Evolutionary conservation across 495 filamentous ascomycete genomes (phyloP).

Genomic region (Penicillium mononematosum): DNA sequence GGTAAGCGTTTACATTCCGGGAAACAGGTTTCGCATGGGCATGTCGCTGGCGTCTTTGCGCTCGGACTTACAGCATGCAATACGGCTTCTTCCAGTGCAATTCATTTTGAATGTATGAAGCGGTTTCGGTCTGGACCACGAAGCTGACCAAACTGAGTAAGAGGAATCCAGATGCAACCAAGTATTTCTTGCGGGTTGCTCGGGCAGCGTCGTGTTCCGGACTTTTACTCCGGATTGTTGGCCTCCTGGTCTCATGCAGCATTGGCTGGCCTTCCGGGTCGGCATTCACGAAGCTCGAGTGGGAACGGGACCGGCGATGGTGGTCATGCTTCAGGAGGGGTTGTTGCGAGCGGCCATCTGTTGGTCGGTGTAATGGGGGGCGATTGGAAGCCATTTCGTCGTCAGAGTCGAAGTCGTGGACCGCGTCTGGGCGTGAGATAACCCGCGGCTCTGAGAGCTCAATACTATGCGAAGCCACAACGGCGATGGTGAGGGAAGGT

Average conservation of each 20-base stretch:
- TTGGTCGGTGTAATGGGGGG: conserved; percentile 48
- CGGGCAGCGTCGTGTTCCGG: conserved; percentile 56
- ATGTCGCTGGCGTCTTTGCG: conserved; percentile 1
- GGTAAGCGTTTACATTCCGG: conserved; percentile 20
- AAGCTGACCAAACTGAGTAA: conserved; percentile 78
- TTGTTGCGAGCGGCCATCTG: conserved; percentile 52
- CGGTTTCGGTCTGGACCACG: conserved; percentile 87
- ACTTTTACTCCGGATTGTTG: conserved; percentile 61
- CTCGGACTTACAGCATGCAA: conserved; percentile 80
- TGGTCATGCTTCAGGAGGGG: conserved; percentile 58
- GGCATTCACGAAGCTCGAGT: conserved; percentile 37
- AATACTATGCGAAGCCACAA: conserved; percentile 32
- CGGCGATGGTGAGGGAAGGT: conserved; percentile 12
- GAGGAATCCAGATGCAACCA: conserved; percentile 80
- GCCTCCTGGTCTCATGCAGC: conserved; percentile 48
- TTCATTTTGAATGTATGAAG: conserved; percentile 86
- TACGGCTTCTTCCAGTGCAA: conserved; percentile 93
- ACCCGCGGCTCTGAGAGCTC: conserved; percentile 26
- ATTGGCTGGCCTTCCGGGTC: conserved; percentile 41
- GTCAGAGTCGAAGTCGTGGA: conserved; percentile 36
- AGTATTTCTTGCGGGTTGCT: conserved; percentile 75
- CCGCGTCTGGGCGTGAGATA: conserved; percentile 15
- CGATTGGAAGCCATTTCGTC: conserved; percentile 48
- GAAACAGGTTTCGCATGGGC: conserved; percentile 1
- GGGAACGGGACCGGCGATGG: conserved; percentile 45